These are phyloP conservation scores for Vigna mungo DNA, from an alignment of 306 rosid species.

Conservation along the genomic window DNA sequence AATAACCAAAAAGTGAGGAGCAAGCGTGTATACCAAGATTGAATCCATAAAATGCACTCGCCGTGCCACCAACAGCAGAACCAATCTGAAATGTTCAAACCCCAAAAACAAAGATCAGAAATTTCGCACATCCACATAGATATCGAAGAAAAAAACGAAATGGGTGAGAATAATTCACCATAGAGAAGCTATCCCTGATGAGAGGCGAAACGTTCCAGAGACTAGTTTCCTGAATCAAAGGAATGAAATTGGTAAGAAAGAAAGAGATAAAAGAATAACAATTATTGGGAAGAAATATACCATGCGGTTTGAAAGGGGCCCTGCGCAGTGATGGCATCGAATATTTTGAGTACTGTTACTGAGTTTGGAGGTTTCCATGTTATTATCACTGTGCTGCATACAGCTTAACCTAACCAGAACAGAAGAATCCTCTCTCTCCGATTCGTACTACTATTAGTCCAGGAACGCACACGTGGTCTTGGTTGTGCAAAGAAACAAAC, in stretches of 20 bases:
- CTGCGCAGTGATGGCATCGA: slow-evolving; percentile 79
- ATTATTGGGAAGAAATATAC: neutral
- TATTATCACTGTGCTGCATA: neutral
- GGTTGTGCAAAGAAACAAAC: neutral
- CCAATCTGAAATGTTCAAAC: slow-evolving; percentile 60
- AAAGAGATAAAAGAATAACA: neutral
- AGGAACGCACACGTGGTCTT: neutral
- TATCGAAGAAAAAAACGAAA: neutral
- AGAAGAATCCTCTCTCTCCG: neutral
- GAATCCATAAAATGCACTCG: slow-evolving; percentile 84
- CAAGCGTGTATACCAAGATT: slow-evolving; percentile 58
- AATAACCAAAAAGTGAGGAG: neutral
- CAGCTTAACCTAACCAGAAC: neutral
- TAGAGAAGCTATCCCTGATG: slow-evolving; percentile 77
- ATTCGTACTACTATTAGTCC: neutral
- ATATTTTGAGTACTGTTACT: neutral
- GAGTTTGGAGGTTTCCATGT: slow-evolving; percentile 21
- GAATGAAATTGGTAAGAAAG: neutral
- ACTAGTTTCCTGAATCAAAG: slow-evolving; percentile 62
- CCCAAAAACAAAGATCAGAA: slow-evolving; percentile 18
- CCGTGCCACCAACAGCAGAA: slow-evolving; percentile 80
- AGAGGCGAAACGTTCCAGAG: slow-evolving; percentile 68
- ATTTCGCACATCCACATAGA: neutral
- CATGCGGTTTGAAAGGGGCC: slow-evolving; percentile 68
- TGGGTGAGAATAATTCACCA: slow-evolving; percentile 47